Evolutionary conservation across 495 filamentous ascomycete species (phyloP), one percentile per base, ranked within the genome.

Genomic region (Aspergillus egyptiacus): DNA sequence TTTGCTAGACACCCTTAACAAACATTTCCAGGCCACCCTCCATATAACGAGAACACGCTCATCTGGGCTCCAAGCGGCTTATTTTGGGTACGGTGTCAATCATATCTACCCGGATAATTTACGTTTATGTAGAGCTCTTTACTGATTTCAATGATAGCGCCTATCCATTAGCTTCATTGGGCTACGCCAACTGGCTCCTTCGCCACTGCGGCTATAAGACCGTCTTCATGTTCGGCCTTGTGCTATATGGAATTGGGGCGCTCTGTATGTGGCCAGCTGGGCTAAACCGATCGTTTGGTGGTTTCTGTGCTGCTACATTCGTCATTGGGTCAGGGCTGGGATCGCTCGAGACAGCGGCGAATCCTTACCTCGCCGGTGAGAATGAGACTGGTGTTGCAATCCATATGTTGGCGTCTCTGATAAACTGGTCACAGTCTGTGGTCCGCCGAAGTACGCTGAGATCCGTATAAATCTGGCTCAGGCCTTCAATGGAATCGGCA

Each of bases 331-430:
- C 74, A 43, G 85, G 85, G 6, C 72, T 90, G 0, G 79, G 77
- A 3, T 81, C 83, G 2, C 77, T 90, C 42, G 86, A 90, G 56
- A 88, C 85, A 2, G 76, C 80, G 6, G 86, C 86, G 10, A 83
- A 89, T 60, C 82, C 84, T 28, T 88, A 84, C 67, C 69, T 89
- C 53, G 72, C 83, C 44, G 43, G 41, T 32, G 28, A 35, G 13
- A 24, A 0, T n/a, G 0, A n/a, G n/a, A n/a, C n/a, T n/a, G n/a
- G n/a, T n/a, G 11, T 13, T 36, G 18, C 19, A 17, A 32, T 36
- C 2, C 13, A 13, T 24, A 4, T n/a, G 1, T 0, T 36, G 20
- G 1, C 25, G 25, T n/a, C 17, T 1, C 22, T 11, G 3, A 31
- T 46, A 27, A 46, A 6, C 43, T 7, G 5, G 19, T 19, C 17